These are phyloP conservation scores for Stachybotrys echinatus DNA, from an alignment of 2,329 filamentous ascomycete genomes.

Conservation along the genomic window DNA sequence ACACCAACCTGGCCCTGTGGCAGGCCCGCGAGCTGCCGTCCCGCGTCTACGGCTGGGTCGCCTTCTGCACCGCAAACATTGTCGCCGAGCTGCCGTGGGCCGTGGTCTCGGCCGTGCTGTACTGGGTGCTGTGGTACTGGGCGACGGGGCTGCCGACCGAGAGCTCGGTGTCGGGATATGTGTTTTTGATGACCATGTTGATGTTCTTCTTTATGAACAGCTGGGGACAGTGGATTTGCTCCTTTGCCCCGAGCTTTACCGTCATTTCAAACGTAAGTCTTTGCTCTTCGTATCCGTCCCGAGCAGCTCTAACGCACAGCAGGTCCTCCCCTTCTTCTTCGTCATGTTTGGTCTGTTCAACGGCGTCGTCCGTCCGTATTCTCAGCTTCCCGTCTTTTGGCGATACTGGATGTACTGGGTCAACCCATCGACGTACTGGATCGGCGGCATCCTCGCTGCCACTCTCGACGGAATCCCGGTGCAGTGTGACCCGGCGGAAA, in stretches of 20 bases:
- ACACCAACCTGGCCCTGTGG: conserved; percentile 65
- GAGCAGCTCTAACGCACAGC: neutral
- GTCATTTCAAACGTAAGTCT: conserved; percentile 52
- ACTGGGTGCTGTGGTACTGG: conserved; percentile 73
- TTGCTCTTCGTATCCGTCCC: neutral
- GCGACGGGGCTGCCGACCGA: conserved; percentile 63
- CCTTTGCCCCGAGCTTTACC: conserved; percentile 66
- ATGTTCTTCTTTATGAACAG: conserved; percentile 70
- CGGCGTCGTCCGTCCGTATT: conserved; percentile 67
- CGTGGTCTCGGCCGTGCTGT: conserved; percentile 57
- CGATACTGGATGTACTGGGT: conserved; percentile 66
- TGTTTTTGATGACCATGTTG: conserved; percentile 70
- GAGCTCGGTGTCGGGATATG: conserved; percentile 61
- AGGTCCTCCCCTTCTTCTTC: conserved; percentile 73
- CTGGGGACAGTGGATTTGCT: conserved; percentile 80
- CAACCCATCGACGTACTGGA: conserved; percentile 67
- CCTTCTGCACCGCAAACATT: conserved; percentile 67
- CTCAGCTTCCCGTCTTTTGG: conserved; percentile 63
- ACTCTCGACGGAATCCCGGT: conserved; percentile 49
- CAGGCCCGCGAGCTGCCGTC: conserved; percentile 66
- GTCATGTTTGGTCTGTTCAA: conserved; percentile 74
- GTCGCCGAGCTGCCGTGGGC: conserved; percentile 66
- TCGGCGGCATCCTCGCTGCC: conserved; percentile 62
- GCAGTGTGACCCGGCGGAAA: conserved; percentile 35
- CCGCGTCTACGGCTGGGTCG: conserved; percentile 70